phyloP scores from a whole-genome alignment of 2,329 filamentous ascomycete species.

The Hysterium pulicare region DNA sequence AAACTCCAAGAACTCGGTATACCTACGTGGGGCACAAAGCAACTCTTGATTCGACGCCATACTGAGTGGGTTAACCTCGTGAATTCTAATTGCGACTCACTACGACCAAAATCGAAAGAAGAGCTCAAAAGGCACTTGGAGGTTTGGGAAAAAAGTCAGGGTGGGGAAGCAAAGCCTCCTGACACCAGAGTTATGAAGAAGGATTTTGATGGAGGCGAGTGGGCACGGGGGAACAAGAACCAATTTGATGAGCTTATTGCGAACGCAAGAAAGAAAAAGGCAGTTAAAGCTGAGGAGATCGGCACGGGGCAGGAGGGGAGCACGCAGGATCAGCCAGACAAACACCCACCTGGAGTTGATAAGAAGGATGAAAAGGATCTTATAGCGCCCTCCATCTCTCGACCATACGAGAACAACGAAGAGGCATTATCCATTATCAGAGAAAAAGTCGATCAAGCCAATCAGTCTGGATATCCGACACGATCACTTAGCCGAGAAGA shows the following conservation, averaged over 20 bases:
- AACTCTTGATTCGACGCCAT: constrained; percentile 73
- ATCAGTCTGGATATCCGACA: constrained; percentile 8
- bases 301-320: constrained; percentile 12
- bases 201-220: constrained; percentile 77
- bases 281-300: constrained; percentile 4
- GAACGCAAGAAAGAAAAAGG: constrained; percentile 61
- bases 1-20: constrained; percentile 81
- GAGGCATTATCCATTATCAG: constrained; percentile 18
- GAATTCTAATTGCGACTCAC: constrained; percentile 95
- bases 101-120: constrained; percentile 63
- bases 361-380: constrained; percentile 1
- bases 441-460: constrained; percentile 20
- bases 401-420: constrained; percentile 22
- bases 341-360: background rate
- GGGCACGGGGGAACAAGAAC: constrained; percentile 67
- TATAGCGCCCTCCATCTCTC: constrained; percentile 2
- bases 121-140: constrained; percentile 78
- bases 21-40: constrained; percentile 63
- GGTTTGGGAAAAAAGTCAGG: constrained; percentile 81
- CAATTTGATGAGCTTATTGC: constrained; percentile 80
- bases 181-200: constrained; percentile 67
- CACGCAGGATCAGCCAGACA: background rate
- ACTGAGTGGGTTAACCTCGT: constrained; percentile 93
- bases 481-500: constrained; percentile 10
- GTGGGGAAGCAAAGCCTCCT: constrained; percentile 49